phyloP scores from a whole-genome alignment of 163 green algal species.

The Chloroidium sp. region DNA sequence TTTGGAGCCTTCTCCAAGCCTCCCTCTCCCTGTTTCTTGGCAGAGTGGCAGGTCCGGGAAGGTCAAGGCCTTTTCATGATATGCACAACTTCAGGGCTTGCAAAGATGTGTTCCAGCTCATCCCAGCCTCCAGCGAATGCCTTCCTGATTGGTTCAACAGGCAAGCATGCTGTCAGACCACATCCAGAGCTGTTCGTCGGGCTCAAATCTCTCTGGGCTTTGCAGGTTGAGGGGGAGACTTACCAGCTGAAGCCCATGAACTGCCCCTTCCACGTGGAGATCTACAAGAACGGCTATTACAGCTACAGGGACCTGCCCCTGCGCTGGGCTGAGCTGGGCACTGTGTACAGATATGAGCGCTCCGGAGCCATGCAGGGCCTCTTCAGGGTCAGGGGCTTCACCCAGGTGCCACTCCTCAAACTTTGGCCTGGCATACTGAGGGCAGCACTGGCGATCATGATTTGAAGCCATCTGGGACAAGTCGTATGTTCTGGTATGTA shows the following conservation, averaged over 20 bases:
- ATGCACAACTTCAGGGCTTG: no score
- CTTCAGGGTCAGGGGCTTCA: conserved; percentile 97
- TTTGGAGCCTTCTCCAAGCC: neutral
- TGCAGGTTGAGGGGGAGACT: conserved; percentile 81
- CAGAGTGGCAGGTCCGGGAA: neutral
- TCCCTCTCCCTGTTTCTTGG: neutral
- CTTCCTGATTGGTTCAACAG: no score
- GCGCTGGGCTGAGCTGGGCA: conserved; percentile 91
- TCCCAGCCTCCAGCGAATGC: no score
- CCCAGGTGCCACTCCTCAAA: conserved; percentile 43
- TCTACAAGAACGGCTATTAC: conserved; percentile 61
- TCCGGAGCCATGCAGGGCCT: conserved; percentile 92
- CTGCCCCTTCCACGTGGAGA: conserved; percentile 92
- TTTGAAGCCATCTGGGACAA: no score
- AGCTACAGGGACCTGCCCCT: conserved; percentile 83
- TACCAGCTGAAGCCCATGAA: conserved; percentile 99
- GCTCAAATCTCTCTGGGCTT: neutral
- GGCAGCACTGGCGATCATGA: no score
- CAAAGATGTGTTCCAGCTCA: no score
- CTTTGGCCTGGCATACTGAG: no score
- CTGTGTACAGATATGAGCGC: conserved; percentile 96
- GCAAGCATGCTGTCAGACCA: no score
- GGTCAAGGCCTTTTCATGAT: no score
- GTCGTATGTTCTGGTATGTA: no score
- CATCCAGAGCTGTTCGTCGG: no score